Evolutionary conservation across 768 basidiomycete species (phyloP), one percentile per base, ranked within the genome.

Genomic region (Calocera cornea): DNA sequence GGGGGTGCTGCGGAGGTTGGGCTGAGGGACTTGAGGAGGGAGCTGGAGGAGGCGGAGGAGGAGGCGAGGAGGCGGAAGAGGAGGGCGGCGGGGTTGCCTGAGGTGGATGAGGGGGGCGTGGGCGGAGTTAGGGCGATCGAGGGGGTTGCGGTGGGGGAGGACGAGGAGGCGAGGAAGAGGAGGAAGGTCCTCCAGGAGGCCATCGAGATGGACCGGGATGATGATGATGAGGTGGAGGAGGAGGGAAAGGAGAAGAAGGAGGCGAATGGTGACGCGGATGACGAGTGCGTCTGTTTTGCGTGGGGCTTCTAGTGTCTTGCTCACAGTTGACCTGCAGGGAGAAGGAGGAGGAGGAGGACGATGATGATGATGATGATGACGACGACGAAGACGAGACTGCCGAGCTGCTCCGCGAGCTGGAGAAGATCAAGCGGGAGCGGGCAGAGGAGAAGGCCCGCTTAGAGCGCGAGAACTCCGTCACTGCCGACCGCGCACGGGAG

Each of bases 371-470:
- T 12, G 84, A 78, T 11, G 79, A 80, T 12, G 78, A 79, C 1
- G 84, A 88, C 19, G 89, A 91, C 10, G 94, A 95, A 70, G 91
- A 93, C 72, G 92, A 95, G 66, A 92, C 93, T 0, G 93, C 93
- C 0, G 95, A 97, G 73, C 82, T 99, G 27, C 80, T 99, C 69
- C 87, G 93, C 29, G 97, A 99, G 76, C 82, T 99, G n/a, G 95
- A 97, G 78, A 97, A 95, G 80, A 97, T 98, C 72, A 97, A 97
- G 78, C 87, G 87, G 60, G 95, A 98, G 74, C 83, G 95, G 11
- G 95, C 95, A 12, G 95, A 89, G 73, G 97, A 98, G 77, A 93
- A 93, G 74, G 88, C 83, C 40, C 82, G 90, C 49, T 74, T 76
- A 68, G 79, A 79, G 31, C 47, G 76, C 73, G 81, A 44, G 92